A percentile compares a stretch with the other conserved stretches of the same genome.
Conservation (phyloP, 2,329 filamentous ascomycete species). For the Monosporascus sp. region DNA sequence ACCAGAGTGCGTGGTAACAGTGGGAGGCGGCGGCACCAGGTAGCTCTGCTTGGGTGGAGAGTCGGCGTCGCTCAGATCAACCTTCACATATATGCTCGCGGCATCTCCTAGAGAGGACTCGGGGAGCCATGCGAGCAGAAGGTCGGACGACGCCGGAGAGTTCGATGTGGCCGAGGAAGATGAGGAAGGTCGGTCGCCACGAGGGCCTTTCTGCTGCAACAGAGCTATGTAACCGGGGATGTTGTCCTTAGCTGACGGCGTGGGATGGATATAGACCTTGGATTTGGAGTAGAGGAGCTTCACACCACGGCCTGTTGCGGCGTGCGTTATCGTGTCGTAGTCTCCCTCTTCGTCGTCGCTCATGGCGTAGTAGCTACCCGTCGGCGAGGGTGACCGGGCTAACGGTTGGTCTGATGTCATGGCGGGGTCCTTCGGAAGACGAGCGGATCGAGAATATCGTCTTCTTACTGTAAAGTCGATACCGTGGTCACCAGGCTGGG, state of each 20-base stretch:
- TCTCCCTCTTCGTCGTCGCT: conserved; percentile 94
- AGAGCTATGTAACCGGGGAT: conserved; percentile 91
- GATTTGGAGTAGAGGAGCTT: conserved; percentile 95
- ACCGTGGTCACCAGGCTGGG: not conserved
- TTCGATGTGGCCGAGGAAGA: conserved; percentile 35
- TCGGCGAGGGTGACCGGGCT: conserved; percentile 58
- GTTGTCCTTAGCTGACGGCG: conserved; percentile 90
- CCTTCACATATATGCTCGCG: conserved; percentile 87
- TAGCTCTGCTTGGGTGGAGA: conserved; percentile 80
- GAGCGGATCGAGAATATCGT: too few relatives aligned
- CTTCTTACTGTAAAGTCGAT: too few relatives aligned
- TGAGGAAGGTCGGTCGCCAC: conserved; percentile 35
- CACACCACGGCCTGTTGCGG: conserved; percentile 71
- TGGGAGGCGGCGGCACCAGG: conserved; percentile 86
- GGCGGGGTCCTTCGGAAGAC: conserved; percentile 13
- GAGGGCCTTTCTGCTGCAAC: conserved; percentile 73
- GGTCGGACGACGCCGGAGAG: conserved; percentile 57
- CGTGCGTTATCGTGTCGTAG: conserved; percentile 88
- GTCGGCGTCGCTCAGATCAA: conserved; percentile 78
- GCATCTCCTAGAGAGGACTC: conserved; percentile 83
- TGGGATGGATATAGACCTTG: conserved; percentile 98
- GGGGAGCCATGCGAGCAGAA: conserved; percentile 89
- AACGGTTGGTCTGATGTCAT: conserved; percentile 30
- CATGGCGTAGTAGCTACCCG: conserved; percentile 88
- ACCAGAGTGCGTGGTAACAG: conserved; percentile 68